Conservation (phyloP, 257 asterid genomes). For the Jacaranda copaia region DNA sequence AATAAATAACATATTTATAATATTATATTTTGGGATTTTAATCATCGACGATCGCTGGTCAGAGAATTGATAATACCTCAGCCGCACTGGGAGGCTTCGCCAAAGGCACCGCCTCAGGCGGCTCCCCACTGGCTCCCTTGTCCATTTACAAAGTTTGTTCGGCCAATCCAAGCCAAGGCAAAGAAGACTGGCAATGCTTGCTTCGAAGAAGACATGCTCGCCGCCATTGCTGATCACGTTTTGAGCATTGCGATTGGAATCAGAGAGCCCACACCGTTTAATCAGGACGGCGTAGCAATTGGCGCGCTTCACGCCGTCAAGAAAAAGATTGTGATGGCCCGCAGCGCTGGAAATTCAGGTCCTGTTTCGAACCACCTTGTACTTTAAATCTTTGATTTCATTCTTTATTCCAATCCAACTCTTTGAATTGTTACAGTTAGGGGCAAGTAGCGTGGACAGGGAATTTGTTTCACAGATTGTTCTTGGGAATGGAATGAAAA, state of each 20-base stretch:
- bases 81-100: constrained; percentile 57
- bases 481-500: constrained; percentile 45
- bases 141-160: constrained; percentile 69
- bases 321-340: constrained; percentile 34
- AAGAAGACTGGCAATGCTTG: constrained; percentile 25
- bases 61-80: constrained; percentile 40
- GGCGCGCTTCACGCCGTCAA: constrained; percentile 43
- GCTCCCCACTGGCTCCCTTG: constrained; percentile 52
- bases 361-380: constrained; percentile 4
- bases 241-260: constrained; percentile 41
- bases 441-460: constrained; percentile 49
- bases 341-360: constrained; percentile 43
- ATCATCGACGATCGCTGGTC: constrained; percentile 55
- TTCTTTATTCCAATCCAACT: constrained; percentile 20
- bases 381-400: too few species aligned
- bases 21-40: too few species aligned
- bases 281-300: constrained; percentile 24
- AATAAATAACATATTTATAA: too few species aligned
- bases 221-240: constrained; percentile 51
- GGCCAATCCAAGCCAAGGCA: constrained; percentile 29
- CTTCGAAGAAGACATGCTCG: constrained; percentile 35
- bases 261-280: background rate
- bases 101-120: constrained; percentile 60
- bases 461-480: constrained; percentile 34
- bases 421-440: constrained; percentile 52